Base-by-base conservation (phyloP, 108 stramenopile genomes). In the Skeletonema costatum region DNA sequence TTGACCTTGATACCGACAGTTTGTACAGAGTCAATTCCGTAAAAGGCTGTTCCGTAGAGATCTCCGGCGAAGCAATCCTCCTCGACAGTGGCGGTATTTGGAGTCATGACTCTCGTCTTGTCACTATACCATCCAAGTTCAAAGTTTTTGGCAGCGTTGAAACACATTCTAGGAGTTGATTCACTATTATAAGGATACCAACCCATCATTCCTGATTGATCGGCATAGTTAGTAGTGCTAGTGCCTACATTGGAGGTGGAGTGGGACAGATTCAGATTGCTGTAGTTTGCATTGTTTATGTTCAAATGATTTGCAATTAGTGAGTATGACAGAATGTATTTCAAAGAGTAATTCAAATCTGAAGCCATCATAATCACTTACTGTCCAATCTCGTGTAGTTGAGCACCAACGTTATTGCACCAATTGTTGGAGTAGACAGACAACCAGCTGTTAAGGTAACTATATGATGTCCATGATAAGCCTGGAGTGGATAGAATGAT, bases 111-210 rank as follows among this genome's bases (percentile, higher is more conserved):
- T 36, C n/a, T 74, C 12, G 13, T 41, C 16, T 63, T 66, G 67
- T 56, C 30, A 2, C 53, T 42, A 32, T 85, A 89, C 86, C 88
- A 89, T n/a, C 82, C 86, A 17, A 87, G 50, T 46, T 89, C 73
- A 46, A 48, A 89, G 46, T 60, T 76, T 39, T 89, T 85, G 41
- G 88, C 83, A n/a, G 77, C 68, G 58, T 85, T 88, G 74, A 86
- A 88, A 64, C 88, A 88, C 86, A 86, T 88, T 42, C 72, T 12
- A 16, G 79, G 83, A 1, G 46, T 38, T 32, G 77, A 64, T 58
- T 74, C 73, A 2, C 31, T 6, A 11, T 13, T 17, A 46, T 84
- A 84, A 7, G 58, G 48, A 50, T 70, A n/a, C n/a, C n/a, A 79
- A 2, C 83, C 83, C 83, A 84, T 84, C 56, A 79, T 68, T 6